phyloP scores from a whole-genome alignment of 148 eudicot species.

The Camellia granthamiana region DNA sequence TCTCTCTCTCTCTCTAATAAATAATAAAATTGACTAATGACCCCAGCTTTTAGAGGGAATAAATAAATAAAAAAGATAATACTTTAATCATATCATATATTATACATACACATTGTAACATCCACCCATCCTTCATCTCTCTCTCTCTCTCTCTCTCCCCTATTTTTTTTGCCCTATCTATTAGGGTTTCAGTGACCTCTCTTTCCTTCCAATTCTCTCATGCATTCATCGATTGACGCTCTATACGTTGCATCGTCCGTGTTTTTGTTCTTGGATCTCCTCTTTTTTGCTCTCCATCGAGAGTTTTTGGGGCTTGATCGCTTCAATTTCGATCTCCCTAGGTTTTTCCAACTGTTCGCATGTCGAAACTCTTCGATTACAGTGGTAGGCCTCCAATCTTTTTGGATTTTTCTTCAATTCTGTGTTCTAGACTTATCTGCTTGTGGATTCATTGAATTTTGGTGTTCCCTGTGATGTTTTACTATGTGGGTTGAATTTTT shows the following conservation, averaged over 20 bases:
- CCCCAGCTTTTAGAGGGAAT: neutral
- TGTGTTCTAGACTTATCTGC: neutral
- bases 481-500: neutral
- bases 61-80: neutral
- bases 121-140: neutral
- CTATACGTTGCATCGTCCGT: conserved; percentile 15
- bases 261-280: conserved; percentile 29
- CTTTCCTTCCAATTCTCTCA: conserved; percentile 20
- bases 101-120: neutral
- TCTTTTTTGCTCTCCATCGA: conserved; percentile 50
- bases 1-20: neutral
- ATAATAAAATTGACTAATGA: too few relatives aligned
- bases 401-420: conserved; percentile 13
- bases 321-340: conserved; percentile 39
- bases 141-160: neutral
- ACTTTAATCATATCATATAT: neutral
- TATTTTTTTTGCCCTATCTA: conserved; percentile 37
- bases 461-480: neutral
- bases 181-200: conserved; percentile 40
- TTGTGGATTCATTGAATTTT: neutral
- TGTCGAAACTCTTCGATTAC: conserved; percentile 69
- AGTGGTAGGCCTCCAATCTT: conserved; percentile 41
- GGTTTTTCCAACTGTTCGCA: conserved; percentile 42
- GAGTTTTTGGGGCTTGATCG: conserved; percentile 36
- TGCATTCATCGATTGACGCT: conserved; percentile 32